These are phyloP conservation scores for Trifolium pratense DNA, from an alignment of 306 rosid genomes.

Conservation along the genomic window DNA sequence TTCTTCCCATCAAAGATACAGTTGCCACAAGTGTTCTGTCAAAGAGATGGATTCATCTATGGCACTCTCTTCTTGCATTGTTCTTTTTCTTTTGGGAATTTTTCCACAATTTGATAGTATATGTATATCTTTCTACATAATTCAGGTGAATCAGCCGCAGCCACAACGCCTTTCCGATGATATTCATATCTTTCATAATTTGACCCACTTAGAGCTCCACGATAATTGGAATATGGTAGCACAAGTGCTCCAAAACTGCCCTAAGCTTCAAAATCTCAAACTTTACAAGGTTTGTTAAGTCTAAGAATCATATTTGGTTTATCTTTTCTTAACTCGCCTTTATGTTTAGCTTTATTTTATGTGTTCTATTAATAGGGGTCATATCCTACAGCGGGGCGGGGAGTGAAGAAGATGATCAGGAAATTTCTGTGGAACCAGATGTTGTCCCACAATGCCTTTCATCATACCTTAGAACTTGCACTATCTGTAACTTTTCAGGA, in stretches of 20 bases:
- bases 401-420: background rate
- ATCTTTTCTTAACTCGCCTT: background rate
- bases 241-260: background rate
- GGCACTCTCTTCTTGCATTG: background rate
- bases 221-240: background rate
- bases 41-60: background rate
- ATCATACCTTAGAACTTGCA: background rate
- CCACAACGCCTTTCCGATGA: background rate
- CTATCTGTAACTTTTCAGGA: no score
- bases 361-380: background rate
- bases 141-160: background rate
- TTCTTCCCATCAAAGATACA: background rate
- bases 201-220: background rate
- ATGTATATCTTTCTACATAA: no score
- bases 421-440: background rate
- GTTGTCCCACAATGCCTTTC: background rate
- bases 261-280: background rate
- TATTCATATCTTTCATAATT: background rate
- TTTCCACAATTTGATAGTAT: no score
- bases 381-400: rapidly evolving
- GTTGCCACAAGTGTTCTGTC: background rate
- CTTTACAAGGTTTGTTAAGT: background rate
- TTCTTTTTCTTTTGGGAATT: no score
- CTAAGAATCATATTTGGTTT: background rate
- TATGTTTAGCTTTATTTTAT: background rate